Percentiles rank a stretch among this genome's conserved stretches.
Evolutionary conservation across 2,329 filamentous ascomycete species (phyloP).

Genomic region (Pseudogymnoascus sp.): DNA sequence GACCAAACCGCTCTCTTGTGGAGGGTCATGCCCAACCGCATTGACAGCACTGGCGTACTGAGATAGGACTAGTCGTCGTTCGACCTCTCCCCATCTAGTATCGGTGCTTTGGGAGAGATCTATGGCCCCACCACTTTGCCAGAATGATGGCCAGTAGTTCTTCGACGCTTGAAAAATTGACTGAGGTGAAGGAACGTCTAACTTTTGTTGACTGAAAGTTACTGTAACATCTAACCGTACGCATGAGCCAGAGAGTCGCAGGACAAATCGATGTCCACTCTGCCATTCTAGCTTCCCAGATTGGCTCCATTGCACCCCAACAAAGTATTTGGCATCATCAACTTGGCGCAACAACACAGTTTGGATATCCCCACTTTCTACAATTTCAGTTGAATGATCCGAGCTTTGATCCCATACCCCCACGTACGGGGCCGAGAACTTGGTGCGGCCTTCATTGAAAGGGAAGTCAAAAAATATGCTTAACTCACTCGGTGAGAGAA

Average conservation of each 20-base stretch:
- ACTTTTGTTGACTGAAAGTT: slow-evolving; percentile 15
- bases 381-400: slow-evolving; percentile 32
- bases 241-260: slow-evolving; percentile 1
- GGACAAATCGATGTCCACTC: slow-evolving; percentile 20
- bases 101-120: slow-evolving; percentile 31
- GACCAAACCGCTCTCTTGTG: slow-evolving; percentile 39
- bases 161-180: slow-evolving; percentile 24
- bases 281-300: slow-evolving; percentile 12
- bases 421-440: slow-evolving; percentile 37
- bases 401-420: slow-evolving; percentile 35
- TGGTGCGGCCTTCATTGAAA: slow-evolving; percentile 33
- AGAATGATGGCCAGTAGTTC: slow-evolving; percentile 27
- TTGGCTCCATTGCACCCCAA: slow-evolving; percentile 21
- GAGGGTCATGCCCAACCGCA: slow-evolving; percentile 32
- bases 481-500: slow-evolving; percentile 30
- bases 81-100: slow-evolving; percentile 34
- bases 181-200: neutral
- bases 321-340: slow-evolving; percentile 34
- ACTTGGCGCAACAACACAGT: slow-evolving; percentile 33
- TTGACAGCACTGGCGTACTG: slow-evolving; percentile 40
- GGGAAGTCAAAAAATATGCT: slow-evolving; percentile 37
- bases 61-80: slow-evolving; percentile 37
- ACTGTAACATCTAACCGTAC: slow-evolving; percentile 13
- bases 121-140: slow-evolving; percentile 36
- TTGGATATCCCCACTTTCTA: slow-evolving; percentile 9